Evolutionary conservation across 257 asterid species (phyloP), one percentile per base, ranked within the genome.

Genomic region (Solanum gandarillasii): DNA sequence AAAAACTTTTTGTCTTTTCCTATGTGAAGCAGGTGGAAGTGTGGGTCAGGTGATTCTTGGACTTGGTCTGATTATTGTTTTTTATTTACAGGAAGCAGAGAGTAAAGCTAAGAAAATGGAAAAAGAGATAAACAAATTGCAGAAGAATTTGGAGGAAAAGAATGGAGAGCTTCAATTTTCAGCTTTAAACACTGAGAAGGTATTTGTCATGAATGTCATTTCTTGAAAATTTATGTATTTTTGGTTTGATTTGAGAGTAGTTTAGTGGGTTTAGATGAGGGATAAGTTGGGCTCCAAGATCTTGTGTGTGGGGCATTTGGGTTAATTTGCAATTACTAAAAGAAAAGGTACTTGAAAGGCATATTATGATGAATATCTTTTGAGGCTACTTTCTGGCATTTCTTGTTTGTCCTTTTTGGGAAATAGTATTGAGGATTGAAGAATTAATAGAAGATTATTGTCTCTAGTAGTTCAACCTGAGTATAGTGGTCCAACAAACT

Each of bases 61-160:
- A 71, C 52, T 87, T 70, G n/a, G 27, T 38, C 85, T 36, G 65
- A 43, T 34, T 55, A n/a, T 60, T 25, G 13, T 23, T 9, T 43
- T 7, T 48, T 75, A 41, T 84, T 52, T 78, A 16, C 90, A 96
- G 99, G 94, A 94, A 88, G 96, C 95, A 1, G 98, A 96, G 90
- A 89, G 81, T n/a, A 95, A 93, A 90, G 95, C 97, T 14, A 94
- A 89, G 92, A 92, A 62, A 87, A 90, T 94, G 98, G 94, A 93
- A 89, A 92, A 92, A 83, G 95, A 95, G 88, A 89, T 94, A 2
- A 88, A 11, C 81, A 92, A 89, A 83, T 89, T 96, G 91, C 98
- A 95, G 88, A 95, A 87, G 91, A 90, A 85, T 62, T 87, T 95
- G 83, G 94, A 94, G 87, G 95, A 92, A 85, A 96, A 89, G 88